Evolutionary conservation across 2,329 filamentous ascomycete species (phyloP), one percentile per base, ranked within the genome.

Genomic region (Cytospora piceicola): DNA sequence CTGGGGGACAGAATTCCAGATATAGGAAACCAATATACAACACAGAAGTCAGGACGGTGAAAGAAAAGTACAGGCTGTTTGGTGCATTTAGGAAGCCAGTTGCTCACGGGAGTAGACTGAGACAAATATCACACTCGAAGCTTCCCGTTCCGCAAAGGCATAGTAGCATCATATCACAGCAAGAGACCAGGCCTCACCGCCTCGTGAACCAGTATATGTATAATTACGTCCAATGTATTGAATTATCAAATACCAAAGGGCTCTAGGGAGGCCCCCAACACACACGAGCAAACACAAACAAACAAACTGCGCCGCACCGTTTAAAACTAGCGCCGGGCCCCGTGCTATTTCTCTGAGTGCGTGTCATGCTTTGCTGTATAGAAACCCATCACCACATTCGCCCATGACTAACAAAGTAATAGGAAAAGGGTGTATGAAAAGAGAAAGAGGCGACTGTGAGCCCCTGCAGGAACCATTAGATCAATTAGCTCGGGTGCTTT

Each of bases 291-390:
- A 52, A 32, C 20, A 54, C 7, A 53, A 22, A 27, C 27, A 36
- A 27, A 57, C 14, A 49, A 36, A 51, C 54, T 57, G 29, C 53
- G 39, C 39, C 53, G n/a, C 53, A 51, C 53, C 60, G 34, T n/a
- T 62, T 57, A 51, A 63, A 30, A 63, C 60, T 63, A 63, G 60
- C 60, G 60, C 60, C 60, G 22, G 29, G 17, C 39, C 60, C 60
- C 30, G 49, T 57, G 53, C 49, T 54, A 34, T 57, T 36, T 51
- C 53, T 54, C 15, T 1, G 17, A 49, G 17, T 30, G 11, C 29
- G 27, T 29, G 15, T 61, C 42, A 36, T 32, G 39, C 29, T 32
- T 36, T 22, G 34, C 8, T 24, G 24, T 29, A n/a, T 20, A 32
- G 27, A 46, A 49, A 55, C 32, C 24, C 46, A 22, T 24, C n/a